Evolutionary conservation across 768 basidiomycete genomes (phyloP).

Genomic region (Tremella mesenterica): DNA sequence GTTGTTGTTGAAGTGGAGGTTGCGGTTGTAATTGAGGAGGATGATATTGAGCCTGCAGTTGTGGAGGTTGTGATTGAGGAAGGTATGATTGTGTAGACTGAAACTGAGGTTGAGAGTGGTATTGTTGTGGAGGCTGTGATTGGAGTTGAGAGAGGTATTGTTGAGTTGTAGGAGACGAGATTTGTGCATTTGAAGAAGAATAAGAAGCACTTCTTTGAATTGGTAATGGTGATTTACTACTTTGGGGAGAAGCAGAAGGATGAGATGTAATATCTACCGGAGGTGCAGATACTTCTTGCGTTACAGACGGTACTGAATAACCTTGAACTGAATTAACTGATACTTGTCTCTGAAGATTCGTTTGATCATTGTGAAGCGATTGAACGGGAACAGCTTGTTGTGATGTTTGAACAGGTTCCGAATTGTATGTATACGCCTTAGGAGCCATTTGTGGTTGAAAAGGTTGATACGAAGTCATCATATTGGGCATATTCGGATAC

Average conservation of each 20-base stretch:
- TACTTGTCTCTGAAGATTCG: too few relatives aligned
- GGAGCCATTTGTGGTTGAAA: conserved; percentile 14
- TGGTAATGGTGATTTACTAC: conserved; percentile 4
- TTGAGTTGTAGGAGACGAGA: background rate
- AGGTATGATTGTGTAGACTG: conserved; percentile 1
- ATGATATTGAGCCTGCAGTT: background rate
- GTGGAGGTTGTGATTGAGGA: too few relatives aligned
- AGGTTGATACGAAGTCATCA: conserved; percentile 26
- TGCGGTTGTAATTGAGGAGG: conserved; percentile 7
- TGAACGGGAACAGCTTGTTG: too few relatives aligned
- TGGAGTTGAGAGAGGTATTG: background rate
- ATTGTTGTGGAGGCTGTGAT: background rate
- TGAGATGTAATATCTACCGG: conserved; percentile 24
- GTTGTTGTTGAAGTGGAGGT: conserved; percentile 6
- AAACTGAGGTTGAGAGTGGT: background rate
- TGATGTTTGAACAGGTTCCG: too few relatives aligned
- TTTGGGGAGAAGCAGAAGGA: conserved; percentile 12
- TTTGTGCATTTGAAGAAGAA: background rate
- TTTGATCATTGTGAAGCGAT: too few relatives aligned
- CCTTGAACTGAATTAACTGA: too few relatives aligned
- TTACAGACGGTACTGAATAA: too few relatives aligned
- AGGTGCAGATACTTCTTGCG: conserved; percentile 15
- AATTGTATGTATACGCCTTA: too few relatives aligned
- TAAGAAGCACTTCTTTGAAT: background rate
- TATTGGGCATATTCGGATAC: conserved; percentile 32